These are phyloP conservation scores for Epichloe gansuensis DNA, from an alignment of 2,329 filamentous ascomycete genomes.

Conservation along the genomic window DNA sequence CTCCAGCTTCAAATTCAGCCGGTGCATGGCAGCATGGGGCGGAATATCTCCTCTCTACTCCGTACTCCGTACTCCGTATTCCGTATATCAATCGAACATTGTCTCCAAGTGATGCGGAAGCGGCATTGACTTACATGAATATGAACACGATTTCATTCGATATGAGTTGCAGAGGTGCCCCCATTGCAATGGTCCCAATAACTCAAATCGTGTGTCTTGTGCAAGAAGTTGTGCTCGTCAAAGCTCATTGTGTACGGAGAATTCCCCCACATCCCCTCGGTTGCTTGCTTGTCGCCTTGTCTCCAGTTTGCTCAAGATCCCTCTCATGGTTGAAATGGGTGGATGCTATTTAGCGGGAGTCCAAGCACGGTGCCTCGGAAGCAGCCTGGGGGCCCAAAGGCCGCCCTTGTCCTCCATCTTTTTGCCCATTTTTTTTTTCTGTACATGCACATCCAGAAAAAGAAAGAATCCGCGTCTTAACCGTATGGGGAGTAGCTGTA, in stretches of 20 bases:
- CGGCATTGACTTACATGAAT: background rate
- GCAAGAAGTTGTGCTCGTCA: conserved; percentile 2
- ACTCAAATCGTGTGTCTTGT: background rate
- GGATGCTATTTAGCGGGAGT: conserved; percentile 11
- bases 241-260: background rate
- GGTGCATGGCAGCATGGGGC: background rate
- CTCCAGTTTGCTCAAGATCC: background rate
- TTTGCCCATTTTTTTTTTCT: conserved; percentile 3
- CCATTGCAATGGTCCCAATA: background rate
- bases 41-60: background rate
- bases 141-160: too few relatives aligned
- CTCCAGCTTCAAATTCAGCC: background rate
- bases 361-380: conserved; percentile 13
- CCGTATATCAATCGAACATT: background rate
- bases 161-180: background rate
- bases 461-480: conserved; percentile 1
- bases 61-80: too few relatives aligned
- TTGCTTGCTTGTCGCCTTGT: background rate
- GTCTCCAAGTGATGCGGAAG: background rate
- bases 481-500: conserved; percentile 4
- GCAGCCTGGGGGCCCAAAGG: conserved; percentile 7
- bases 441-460: too few relatives aligned
- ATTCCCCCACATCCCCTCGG: conserved; percentile 1
- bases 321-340: conserved; percentile 5
- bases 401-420: background rate